Percentiles rank a stretch among this genome's conserved stretches.
These are phyloP conservation scores for Scedosporium apiospermum DNA, from an alignment of 2,329 filamentous ascomycete genomes.

Conservation along the genomic window DNA sequence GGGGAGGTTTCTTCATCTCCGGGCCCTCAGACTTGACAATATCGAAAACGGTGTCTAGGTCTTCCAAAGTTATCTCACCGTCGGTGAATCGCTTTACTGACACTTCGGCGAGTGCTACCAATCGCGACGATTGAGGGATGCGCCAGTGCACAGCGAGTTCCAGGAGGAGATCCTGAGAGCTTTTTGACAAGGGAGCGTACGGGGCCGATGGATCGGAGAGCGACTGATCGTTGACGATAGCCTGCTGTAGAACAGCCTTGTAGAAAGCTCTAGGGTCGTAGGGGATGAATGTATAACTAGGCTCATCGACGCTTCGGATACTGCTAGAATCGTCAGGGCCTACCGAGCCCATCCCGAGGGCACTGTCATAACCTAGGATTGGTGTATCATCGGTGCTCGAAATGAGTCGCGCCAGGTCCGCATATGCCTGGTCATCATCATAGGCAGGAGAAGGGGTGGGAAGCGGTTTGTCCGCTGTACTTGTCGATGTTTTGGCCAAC, in stretches of 20 bases:
- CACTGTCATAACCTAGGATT: conserved; percentile 10
- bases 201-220: conserved; percentile 42
- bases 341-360: conserved; percentile 54
- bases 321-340: conserved; percentile 46
- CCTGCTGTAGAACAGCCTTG: conserved; percentile 70
- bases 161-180: conserved; percentile 72
- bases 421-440: conserved; percentile 39
- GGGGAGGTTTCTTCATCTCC: conserved; percentile 54
- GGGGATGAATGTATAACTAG: conserved; percentile 82
- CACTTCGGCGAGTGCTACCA: conserved; percentile 77
- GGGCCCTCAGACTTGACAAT: conserved; percentile 64
- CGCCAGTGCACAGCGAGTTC: conserved; percentile 86
- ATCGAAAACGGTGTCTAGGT: conserved; percentile 74
- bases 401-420: conserved; percentile 42
- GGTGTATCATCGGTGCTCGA: conserved; percentile 32
- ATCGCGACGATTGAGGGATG: conserved; percentile 70
- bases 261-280: conserved; percentile 75
- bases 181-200: conserved; percentile 55
- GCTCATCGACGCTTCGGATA: conserved; percentile 47
- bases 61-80: conserved; percentile 70
- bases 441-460: conserved; percentile 34
- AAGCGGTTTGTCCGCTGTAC: conserved; percentile 46
- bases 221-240: conserved; percentile 55
- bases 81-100: conserved; percentile 77
- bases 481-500: conserved; percentile 65